phyloP scores from a whole-genome alignment of 129 eudicot genomes.

The Silybum marianum region DNA sequence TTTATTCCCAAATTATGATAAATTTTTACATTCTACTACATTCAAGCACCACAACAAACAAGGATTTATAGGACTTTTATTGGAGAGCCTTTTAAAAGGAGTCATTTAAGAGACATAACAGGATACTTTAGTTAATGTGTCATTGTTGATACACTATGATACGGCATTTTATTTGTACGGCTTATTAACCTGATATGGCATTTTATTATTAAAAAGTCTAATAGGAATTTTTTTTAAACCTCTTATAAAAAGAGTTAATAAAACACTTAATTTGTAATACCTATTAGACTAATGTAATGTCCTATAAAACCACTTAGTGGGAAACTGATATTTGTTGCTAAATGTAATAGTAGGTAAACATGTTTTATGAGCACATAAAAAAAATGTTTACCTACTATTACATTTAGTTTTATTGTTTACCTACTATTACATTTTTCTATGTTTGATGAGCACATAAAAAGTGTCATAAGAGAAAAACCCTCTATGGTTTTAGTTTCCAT shows the following conservation, averaged over 20 bases:
- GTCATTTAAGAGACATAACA: neutral
- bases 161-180: neutral
- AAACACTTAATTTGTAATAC: neutral
- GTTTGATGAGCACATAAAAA: neutral
- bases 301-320: neutral
- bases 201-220: too few species aligned
- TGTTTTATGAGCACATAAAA: too few species aligned
- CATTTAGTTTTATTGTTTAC: too few species aligned
- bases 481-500: too few species aligned
- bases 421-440: too few species aligned
- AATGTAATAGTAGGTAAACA: neutral
- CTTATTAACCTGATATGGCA: neutral
- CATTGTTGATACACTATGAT: neutral
- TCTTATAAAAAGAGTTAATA: neutral
- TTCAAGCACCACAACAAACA: neutral
- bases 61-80: neutral
- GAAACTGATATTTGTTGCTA: neutral
- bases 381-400: too few species aligned
- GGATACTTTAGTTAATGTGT: neutral
- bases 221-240: too few species aligned
- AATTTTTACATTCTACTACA: neutral
- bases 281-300: too few species aligned
- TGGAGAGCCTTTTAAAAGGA: neutral
- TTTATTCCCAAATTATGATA: neutral
- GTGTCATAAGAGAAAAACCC: too few species aligned